phyloP scores from a whole-genome alignment of 148 eudicot genomes.

The Rhododendron griersonianum region DNA sequence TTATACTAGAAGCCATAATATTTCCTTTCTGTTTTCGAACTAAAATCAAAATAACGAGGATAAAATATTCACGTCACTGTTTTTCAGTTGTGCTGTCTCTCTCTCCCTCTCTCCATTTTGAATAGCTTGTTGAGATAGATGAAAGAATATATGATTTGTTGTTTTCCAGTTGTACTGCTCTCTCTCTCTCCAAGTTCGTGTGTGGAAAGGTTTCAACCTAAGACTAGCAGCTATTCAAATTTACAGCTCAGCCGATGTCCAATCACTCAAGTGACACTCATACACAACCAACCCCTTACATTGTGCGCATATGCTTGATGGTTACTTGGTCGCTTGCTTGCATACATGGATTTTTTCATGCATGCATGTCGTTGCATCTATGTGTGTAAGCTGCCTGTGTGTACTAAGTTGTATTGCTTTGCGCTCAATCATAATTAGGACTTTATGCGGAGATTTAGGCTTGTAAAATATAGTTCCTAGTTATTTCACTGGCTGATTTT shows the following conservation, averaged over 20 bases:
- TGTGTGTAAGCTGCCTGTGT: background rate
- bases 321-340: background rate
- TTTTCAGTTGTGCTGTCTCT: too few relatives aligned
- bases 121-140: background rate
- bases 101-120: background rate
- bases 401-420: background rate
- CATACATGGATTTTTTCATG: background rate
- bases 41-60: background rate
- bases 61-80: background rate
- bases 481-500: background rate
- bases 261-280: background rate
- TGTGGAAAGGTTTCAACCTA: background rate
- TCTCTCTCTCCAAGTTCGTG: background rate
- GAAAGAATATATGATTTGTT: background rate
- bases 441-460: background rate
- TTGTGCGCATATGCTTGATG: background rate
- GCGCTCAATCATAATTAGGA: background rate
- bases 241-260: background rate
- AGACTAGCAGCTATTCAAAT: background rate
- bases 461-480: background rate
- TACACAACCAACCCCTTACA: background rate
- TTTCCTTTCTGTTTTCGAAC: background rate
- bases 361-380: background rate
- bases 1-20: background rate
- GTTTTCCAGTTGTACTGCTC: background rate